A percentile compares a stretch with the other conserved stretches of the same genome.
Conservation (phyloP, 2,329 filamentous ascomycete genomes). For the Ceratocystis papillata region DNA sequence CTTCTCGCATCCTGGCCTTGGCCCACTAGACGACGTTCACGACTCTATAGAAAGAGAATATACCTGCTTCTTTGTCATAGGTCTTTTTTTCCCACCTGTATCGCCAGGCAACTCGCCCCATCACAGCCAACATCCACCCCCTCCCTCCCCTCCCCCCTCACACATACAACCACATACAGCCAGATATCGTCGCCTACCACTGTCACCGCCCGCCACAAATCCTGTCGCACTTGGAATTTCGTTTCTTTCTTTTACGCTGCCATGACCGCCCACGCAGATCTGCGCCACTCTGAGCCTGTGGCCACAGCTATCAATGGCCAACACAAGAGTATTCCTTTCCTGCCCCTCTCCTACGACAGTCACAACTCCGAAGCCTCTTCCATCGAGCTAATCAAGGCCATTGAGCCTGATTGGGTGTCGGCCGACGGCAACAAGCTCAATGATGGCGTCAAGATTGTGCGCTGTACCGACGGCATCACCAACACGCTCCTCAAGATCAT, state of each 20-base stretch:
- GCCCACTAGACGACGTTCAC: neutral
- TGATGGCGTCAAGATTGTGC: slow-evolving; percentile 58
- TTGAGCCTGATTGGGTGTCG: slow-evolving; percentile 73
- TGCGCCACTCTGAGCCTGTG: slow-evolving; percentile 15
- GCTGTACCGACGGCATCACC: slow-evolving; percentile 96
- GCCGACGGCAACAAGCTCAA: slow-evolving; percentile 35
- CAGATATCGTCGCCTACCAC: neutral
- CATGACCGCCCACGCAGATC: slow-evolving; percentile 22
- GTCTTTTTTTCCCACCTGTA: neutral
- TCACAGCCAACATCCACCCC: neutral
- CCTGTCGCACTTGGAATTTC: neutral
- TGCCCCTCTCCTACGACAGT: slow-evolving; percentile 69
- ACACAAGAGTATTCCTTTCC: slow-evolving; percentile 43
- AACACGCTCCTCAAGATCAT: slow-evolving; percentile 80
- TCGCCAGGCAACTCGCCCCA: neutral
- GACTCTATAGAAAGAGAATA: neutral
- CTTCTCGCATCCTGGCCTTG: neutral
- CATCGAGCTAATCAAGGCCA: slow-evolving; percentile 61
- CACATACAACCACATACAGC: neutral
- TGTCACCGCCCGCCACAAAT: neutral
- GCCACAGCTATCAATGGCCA: slow-evolving; percentile 2
- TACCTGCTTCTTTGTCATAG: neutral
- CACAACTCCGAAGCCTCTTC: slow-evolving; percentile 69
- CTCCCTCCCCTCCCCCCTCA: neutral
- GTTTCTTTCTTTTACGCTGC: neutral